Evolutionary conservation across 164 flowering plant genomes (phyloP), one percentile per base, ranked within the genome.

Genomic region (Taxillus chinensis): DNA sequence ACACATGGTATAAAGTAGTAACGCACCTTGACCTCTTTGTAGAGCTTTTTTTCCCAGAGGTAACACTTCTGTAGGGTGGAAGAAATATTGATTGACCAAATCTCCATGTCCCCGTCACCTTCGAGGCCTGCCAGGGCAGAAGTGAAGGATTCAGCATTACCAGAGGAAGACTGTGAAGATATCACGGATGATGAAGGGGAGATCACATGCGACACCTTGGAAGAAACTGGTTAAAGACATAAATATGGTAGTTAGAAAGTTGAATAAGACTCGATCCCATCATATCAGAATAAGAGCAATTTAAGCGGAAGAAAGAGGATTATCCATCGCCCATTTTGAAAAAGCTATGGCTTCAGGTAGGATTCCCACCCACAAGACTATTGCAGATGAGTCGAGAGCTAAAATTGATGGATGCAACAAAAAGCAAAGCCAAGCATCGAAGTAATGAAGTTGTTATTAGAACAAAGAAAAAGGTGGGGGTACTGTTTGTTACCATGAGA

Each of bases 1-100:
- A 27, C 27, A 27, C 27, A 27, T 27, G 27, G 27, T 27, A 27
- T 27, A 27, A 27, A 27, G 27, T 27, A 27, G 27, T 2, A 52
- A 38, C 71, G 66, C 77, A 95, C 99, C 96, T 91, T 95, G 16
- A 95, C 97, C 83, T 95, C 99, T 14, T 82, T 77, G 61, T 78
- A 87, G 41, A 95, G 87, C 67, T 95, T 95, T 78, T 89, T 95
- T 83, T 91, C 99, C 99, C 95, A 95, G 15, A 89, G 82, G 63
- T 80, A 77, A 5, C 92, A 73, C 78, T 87, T 95, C 40, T 85
- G 87, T 68, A 95, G 67, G 13, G 96, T 85, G 9, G 87, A 82
- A 41, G 97, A 89, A 60, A 95, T 89, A 63, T 74, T 83, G 57
- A 68, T 61, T 1, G 86, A 71, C 60, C 79, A 72, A 70, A 69